Evolutionary conservation across 2,329 filamentous ascomycete genomes (phyloP), one percentile per base, ranked within the genome.

Genomic region (Pseudopyricularia cyperi): DNA sequence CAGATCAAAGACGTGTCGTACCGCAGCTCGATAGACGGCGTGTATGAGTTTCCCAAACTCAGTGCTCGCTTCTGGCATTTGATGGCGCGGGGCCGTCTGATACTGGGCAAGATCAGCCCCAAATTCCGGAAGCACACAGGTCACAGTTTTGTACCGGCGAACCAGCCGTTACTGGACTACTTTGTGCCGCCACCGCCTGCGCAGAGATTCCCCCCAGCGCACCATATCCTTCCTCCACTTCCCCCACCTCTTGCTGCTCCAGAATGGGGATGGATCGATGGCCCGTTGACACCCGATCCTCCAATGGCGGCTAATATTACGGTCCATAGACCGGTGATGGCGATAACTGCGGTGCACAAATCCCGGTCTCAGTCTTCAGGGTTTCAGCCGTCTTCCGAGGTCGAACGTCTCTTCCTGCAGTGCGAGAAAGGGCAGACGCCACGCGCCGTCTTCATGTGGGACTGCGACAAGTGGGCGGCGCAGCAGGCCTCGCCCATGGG

Each of bases 371-470:
- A 26, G n/a, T 28, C 44, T 17, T 28, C 24, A n/a, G 44, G 24
- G 17, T 32, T 47, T 28, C 44, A 32, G n/a, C 44, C 28, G 3
- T 47, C 22, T 3, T 47, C 44, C 22, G 44, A 47, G 22, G 28
- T 26, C 12, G 28, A 32, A 4, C 28, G 44, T 26, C 44, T 47
- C 14, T 48, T 33, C 4, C 15, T 33, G 37, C 37, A 42, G 37
- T 42, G n/a, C 37, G 37, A 42, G 8, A 8, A n/a, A 48, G 46
- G 46, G 17, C 12, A 28, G 19, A 37, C 33, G 3, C 19, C 14
- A 15, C n/a, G 35, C 22, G 48, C 48, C 48, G 35, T 39, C 35
- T 51, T 51, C 49, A 44, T 44, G 33, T 51, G 49, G 49, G 49
- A 51, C 22, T 51, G 49, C 37, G 49, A 51, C 22, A 15, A 44